Percentiles rank a stretch among this genome's conserved stretches.
These are phyloP conservation scores for Aspergillus felis DNA, from an alignment of 2,329 filamentous ascomycete genomes.

Conservation along the genomic window DNA sequence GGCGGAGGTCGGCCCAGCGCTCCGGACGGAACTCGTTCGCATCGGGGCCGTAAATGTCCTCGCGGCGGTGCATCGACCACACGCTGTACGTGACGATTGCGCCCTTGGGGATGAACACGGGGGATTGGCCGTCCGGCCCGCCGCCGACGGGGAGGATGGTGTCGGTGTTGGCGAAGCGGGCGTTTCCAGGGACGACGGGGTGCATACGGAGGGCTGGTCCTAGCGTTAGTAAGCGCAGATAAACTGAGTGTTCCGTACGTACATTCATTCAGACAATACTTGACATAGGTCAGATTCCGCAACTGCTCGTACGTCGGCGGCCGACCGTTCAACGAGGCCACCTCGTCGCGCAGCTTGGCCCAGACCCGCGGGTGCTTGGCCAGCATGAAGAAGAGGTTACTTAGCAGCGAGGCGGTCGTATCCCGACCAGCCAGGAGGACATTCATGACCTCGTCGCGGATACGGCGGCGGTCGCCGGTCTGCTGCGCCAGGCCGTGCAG, in stretches of 20 bases:
- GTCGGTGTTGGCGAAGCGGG: constrained; percentile 24
- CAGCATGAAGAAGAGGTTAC: constrained; percentile 42
- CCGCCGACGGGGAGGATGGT: constrained; percentile 46
- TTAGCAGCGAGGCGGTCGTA: constrained; percentile 40
- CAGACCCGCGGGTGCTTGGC: constrained; percentile 33
- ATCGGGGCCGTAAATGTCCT: constrained; percentile 39
- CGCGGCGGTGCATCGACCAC: constrained; percentile 65
- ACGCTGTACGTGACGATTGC: constrained; percentile 61
- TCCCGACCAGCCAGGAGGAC: constrained; percentile 47
- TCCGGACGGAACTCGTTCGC: constrained; percentile 43
- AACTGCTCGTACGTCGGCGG: neutral
- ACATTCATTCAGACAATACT: neutral
- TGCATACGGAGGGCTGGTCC: constrained; percentile 29
- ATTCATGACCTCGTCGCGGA: constrained; percentile 43
- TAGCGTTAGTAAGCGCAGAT: constrained; percentile 8
- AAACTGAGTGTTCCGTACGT: neutral
- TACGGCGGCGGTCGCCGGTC: constrained; percentile 36
- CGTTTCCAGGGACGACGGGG: constrained; percentile 38
- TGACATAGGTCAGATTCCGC: neutral
- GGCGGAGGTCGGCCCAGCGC: constrained; percentile 35
- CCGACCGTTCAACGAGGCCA: constrained; percentile 4
- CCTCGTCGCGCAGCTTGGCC: constrained; percentile 25
- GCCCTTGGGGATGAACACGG: constrained; percentile 61
- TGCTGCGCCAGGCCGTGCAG: constrained; percentile 40
- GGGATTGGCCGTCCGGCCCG: constrained; percentile 53